Conservation (phyloP, 2,329 filamentous ascomycete genomes). For the Didymella sp. region DNA sequence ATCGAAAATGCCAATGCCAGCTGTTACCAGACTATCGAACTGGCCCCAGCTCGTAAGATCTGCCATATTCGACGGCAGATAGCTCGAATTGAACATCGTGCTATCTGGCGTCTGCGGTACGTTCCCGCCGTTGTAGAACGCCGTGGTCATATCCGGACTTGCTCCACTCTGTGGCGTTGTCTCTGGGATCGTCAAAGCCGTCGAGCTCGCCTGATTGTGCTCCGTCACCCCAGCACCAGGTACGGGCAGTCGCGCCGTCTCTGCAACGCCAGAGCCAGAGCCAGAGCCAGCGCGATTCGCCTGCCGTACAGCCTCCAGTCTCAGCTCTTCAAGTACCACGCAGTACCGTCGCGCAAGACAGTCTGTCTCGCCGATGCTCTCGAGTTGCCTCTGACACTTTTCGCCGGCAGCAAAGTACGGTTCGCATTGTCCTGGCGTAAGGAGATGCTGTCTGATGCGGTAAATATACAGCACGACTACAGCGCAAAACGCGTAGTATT, state of each 20-base stretch:
- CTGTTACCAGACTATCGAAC: slow-evolving; percentile 49
- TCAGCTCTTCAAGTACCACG: slow-evolving; percentile 61
- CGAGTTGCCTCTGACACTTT: slow-evolving; percentile 52
- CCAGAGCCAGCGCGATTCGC: slow-evolving; percentile 22
- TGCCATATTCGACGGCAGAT: slow-evolving; percentile 39
- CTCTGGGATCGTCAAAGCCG: slow-evolving; percentile 7
- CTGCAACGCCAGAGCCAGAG: not conserved
- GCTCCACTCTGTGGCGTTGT: slow-evolving; percentile 25
- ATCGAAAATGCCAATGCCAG: slow-evolving; percentile 45
- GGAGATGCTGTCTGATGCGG: slow-evolving; percentile 58
- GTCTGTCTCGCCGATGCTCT: slow-evolving; percentile 41
- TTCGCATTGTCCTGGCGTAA: slow-evolving; percentile 58
- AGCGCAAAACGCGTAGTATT: slow-evolving; percentile 63
- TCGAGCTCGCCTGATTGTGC: slow-evolving; percentile 1
- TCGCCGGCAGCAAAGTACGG: slow-evolving; percentile 53
- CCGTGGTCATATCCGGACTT: slow-evolving; percentile 18
- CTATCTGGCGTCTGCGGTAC: slow-evolving; percentile 43
- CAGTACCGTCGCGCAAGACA: slow-evolving; percentile 56
- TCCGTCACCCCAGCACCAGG: slow-evolving; percentile 1
- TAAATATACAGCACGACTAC: slow-evolving; percentile 63
- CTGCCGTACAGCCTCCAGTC: slow-evolving; percentile 51
- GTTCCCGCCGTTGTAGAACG: slow-evolving; percentile 26
- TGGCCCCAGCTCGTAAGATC: slow-evolving; percentile 50
- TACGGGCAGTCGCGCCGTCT: not conserved
- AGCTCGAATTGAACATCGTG: slow-evolving; percentile 32